phyloP scores from a whole-genome alignment of 1,139 yeast species.

The Suzukiozyma palmioleophila region DNA sequence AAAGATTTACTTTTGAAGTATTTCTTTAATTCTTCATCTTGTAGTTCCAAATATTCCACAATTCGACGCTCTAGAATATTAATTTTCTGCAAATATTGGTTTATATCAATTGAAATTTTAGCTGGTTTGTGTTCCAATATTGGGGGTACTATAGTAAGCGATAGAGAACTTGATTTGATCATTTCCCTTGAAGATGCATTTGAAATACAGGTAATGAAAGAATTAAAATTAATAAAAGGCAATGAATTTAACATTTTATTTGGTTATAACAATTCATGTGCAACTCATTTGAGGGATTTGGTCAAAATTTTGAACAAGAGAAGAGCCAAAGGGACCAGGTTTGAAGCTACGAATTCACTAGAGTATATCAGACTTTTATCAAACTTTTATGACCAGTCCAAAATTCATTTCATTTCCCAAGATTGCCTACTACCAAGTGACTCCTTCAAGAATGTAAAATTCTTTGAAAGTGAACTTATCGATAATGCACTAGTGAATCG shows the following conservation, averaged over 20 bases:
- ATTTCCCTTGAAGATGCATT: conserved; percentile 36
- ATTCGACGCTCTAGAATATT: conserved; percentile 29
- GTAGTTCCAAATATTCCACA: conserved; percentile 21
- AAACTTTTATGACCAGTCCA: conserved; percentile 18
- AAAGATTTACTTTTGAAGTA: conserved; percentile 51
- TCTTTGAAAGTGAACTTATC: conserved; percentile 21
- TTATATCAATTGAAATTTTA: conserved; percentile 55
- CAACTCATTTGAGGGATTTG: conserved; percentile 43
- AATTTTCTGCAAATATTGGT: conserved; percentile 62
- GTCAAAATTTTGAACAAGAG: conserved; percentile 41
- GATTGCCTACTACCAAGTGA: conserved; percentile 5
- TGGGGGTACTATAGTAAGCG: conserved; percentile 58
- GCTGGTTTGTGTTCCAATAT: conserved; percentile 56
- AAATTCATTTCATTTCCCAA: conserved; percentile 8
- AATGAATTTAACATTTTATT: conserved; percentile 50
- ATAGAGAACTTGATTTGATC: conserved; percentile 42
- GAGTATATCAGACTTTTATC: conserved; percentile 22
- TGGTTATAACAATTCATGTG: conserved; percentile 52
- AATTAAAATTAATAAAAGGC: conserved; percentile 25
- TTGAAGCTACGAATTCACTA: conserved; percentile 10
- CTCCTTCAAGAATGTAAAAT: conserved; percentile 6
- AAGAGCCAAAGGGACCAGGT: conserved; percentile 19
- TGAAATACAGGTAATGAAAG: conserved; percentile 29
- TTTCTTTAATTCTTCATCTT: neutral
- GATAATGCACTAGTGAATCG: conserved; percentile 9